phyloP scores from a whole-genome alignment of 164 flowering plant genomes.

The Malania oleifera region DNA sequence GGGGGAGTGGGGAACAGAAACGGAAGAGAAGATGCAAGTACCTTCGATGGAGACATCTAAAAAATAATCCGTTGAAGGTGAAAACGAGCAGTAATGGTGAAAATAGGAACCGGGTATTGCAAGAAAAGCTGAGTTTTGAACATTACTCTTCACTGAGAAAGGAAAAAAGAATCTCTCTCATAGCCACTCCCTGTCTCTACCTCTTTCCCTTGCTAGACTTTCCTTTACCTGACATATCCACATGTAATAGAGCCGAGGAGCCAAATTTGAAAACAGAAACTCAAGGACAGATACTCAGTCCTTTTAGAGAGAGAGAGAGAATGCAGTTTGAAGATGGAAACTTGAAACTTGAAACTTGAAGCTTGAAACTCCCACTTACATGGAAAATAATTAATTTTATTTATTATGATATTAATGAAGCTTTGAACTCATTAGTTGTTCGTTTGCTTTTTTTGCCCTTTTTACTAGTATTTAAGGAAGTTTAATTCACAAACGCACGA shows the following conservation, averaged over 20 bases:
- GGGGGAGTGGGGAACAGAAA: neutral
- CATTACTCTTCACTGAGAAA: slow-evolving; percentile 15
- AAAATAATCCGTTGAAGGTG: neutral
- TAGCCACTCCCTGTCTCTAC: slow-evolving; percentile 10
- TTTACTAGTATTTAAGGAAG: no score
- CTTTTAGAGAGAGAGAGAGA: neutral
- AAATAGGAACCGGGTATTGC: slow-evolving; percentile 22
- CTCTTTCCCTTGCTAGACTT: slow-evolving; percentile 3
- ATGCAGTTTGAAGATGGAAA: no score
- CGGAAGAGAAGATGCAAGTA: neutral
- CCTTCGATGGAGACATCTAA: slow-evolving; percentile 13
- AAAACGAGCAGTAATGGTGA: neutral
- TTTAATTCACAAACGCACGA: no score
- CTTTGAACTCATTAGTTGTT: no score
- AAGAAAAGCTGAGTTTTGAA: slow-evolving; percentile 27
- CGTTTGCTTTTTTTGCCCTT: no score
- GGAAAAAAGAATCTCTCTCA: slow-evolving; percentile 5
- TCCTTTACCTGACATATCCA: slow-evolving; percentile 28
- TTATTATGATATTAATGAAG: no score
- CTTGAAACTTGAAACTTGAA: no score
- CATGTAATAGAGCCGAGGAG: slow-evolving; percentile 16
- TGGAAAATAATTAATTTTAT: no score
- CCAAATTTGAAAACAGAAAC: neutral
- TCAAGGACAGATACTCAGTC: neutral
- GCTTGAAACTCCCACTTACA: no score